These are phyloP conservation scores for Pestalotiopsis sp. DNA, from an alignment of 2,329 filamentous ascomycete species.

Conservation along the genomic window DNA sequence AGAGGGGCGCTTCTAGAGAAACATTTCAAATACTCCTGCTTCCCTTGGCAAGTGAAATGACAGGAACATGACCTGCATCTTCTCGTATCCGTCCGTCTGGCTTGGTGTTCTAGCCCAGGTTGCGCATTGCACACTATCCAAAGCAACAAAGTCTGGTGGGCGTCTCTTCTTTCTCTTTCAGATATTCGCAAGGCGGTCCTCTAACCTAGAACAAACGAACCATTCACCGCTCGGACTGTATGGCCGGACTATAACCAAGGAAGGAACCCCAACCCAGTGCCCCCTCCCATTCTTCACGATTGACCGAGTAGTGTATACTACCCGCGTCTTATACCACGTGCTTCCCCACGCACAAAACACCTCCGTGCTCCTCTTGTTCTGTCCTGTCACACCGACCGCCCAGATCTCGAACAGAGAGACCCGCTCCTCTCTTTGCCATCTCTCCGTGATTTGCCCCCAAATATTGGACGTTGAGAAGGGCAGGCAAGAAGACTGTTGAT, in stretches of 20 bases:
- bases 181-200: not conserved
- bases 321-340: too few relatives aligned
- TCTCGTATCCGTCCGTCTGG: not conserved
- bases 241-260: not conserved
- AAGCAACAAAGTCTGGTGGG: not conserved
- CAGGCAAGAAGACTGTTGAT: too few relatives aligned
- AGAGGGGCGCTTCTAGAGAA: not conserved
- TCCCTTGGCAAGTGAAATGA: conserved; percentile 6
- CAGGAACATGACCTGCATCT: not conserved
- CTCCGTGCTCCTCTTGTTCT: not conserved
- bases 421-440: too few relatives aligned
- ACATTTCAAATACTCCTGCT: not conserved
- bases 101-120: not conserved
- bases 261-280: not conserved
- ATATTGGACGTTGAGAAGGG: too few relatives aligned
- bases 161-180: not conserved
- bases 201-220: not conserved
- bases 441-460: too few relatives aligned
- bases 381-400: too few relatives aligned
- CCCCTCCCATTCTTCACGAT: not conserved
- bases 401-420: too few relatives aligned
- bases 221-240: not conserved
- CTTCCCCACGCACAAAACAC: not conserved
- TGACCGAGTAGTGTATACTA: too few relatives aligned
- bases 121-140: not conserved